Evolutionary conservation across 495 filamentous ascomycete species (phyloP), one percentile per base, ranked within the genome.

Genomic region (Hypoxylon perforatum): DNA sequence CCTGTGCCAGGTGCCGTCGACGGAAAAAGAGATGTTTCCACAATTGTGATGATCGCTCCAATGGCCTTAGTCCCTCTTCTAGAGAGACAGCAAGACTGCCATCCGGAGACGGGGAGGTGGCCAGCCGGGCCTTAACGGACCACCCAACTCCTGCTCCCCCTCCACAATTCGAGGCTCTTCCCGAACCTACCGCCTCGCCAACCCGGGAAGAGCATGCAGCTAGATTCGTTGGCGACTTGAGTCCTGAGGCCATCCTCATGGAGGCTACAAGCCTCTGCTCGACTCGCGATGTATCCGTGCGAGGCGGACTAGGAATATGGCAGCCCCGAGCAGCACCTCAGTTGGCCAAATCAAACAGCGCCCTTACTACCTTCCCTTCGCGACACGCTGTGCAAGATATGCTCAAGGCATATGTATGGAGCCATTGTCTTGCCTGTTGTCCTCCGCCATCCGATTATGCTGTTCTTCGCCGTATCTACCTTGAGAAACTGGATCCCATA

Each of bases 171-270:
- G 49, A 56, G 2, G 39, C 62, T n/a, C 53, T 61, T 12, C 51
- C 48, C 11, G 35, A 57, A 14, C 35, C 44, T 9, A 45, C 64
- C 41, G 47, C 30, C 35, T 35, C 61, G 8, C 59, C 44, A 41
- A 54, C 19, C 38, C 14, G 28, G 2, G 66, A 72, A n/a, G 48
- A 42, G 10, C 72, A 63, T 10, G 44, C 69, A 1, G 73, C 81
- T 14, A 71, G 79, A 1, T 87, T 85, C 46, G 72, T 85, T 17
- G 83, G 84, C 21, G 83, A 86, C 46, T 53, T 83, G 11, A 85
- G 81, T 66, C 84, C 84, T n/a, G 82, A 85, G 64, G 77, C 79
- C 22, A 79, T 84, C 9, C 75, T 87, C 19, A 75, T 83, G 54
- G 77, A 81, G 33, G 79, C 76, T 22, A 80, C 81, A 19, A 72